Conservation (phyloP, 371 early-diverging fungal species). For the Gilbertella persicaria region DNA sequence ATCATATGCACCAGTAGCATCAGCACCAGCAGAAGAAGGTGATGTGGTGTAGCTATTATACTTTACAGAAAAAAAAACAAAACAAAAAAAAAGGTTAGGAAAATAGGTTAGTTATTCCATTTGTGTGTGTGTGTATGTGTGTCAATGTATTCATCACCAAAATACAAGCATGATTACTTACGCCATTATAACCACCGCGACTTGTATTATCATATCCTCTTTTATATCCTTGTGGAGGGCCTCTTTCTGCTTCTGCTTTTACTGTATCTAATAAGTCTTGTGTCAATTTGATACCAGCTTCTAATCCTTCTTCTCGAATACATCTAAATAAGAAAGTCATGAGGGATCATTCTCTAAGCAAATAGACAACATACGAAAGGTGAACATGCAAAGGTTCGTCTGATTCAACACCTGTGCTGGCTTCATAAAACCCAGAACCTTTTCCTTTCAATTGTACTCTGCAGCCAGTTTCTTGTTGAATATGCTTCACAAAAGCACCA, state of each 20-base stretch:
- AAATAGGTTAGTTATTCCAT: slow-evolving; percentile 10
- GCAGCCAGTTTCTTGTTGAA: slow-evolving; percentile 79
- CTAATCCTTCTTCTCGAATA: slow-evolving; percentile 65
- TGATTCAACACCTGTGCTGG: slow-evolving; percentile 65
- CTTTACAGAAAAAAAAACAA: slow-evolving; percentile 13
- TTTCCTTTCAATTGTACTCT: slow-evolving; percentile 80
- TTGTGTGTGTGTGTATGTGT: slow-evolving; percentile 1
- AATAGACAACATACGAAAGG: slow-evolving; percentile 62
- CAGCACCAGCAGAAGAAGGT: slow-evolving; percentile 12
- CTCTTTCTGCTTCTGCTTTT: slow-evolving; percentile 66
- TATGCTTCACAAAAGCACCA: slow-evolving; percentile 87
- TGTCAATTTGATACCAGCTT: slow-evolving; percentile 68
- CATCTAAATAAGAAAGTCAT: slow-evolving; percentile 42
- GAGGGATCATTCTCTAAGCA: neutral
- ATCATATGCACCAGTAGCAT: slow-evolving; percentile 15
- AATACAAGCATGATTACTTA: slow-evolving; percentile 7
- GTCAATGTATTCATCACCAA: slow-evolving; percentile 5
- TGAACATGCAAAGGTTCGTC: slow-evolving; percentile 82
- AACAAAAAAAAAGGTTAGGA: slow-evolving; percentile 18
- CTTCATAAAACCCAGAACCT: slow-evolving; percentile 84
- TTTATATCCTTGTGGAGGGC: slow-evolving; percentile 33
- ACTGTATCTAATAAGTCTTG: slow-evolving; percentile 81
- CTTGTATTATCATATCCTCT: slow-evolving; percentile 40
- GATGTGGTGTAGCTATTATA: slow-evolving; percentile 11
- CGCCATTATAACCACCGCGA: slow-evolving; percentile 26